Conservation (phyloP, 2,329 filamentous ascomycete species). For the Tolypocladium pustulatum region DNA sequence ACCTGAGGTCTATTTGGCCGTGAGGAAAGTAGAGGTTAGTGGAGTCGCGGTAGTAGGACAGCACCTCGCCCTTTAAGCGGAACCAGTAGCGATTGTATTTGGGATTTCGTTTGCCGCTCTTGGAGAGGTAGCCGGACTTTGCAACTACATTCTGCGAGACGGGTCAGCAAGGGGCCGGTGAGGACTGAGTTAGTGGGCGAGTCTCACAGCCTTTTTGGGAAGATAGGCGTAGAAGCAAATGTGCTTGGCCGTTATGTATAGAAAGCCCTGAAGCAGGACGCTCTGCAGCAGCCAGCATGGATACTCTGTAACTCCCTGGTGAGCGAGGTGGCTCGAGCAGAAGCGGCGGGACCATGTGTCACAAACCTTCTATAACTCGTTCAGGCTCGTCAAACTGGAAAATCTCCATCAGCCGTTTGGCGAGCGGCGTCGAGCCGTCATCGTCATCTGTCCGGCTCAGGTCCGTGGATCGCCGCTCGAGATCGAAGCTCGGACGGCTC, state of each 20-base stretch:
- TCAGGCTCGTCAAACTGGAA: slow-evolving; percentile 76
- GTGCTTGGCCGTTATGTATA: slow-evolving; percentile 89
- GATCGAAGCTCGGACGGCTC: slow-evolving; percentile 45
- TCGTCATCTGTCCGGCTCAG: slow-evolving; percentile 19
- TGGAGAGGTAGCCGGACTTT: slow-evolving; percentile 82
- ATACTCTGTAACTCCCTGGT: slow-evolving; percentile 51
- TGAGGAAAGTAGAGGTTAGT: slow-evolving; percentile 84
- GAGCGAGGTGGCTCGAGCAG: background rate
- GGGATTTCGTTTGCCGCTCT: slow-evolving; percentile 79
- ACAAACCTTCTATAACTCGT: slow-evolving; percentile 66
- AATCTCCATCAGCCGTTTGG: slow-evolving; percentile 67
- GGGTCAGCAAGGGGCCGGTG: slow-evolving; percentile 7
- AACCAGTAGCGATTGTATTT: slow-evolving; percentile 92
- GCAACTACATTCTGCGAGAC: slow-evolving; percentile 51
- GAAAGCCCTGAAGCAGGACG: slow-evolving; percentile 83
- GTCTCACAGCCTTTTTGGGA: slow-evolving; percentile 74
- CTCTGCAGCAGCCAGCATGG: slow-evolving; percentile 90
- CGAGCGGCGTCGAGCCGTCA: slow-evolving; percentile 47
- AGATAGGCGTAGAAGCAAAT: slow-evolving; percentile 97
- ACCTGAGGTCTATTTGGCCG: slow-evolving; percentile 84
- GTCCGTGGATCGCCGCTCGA: slow-evolving; percentile 34
- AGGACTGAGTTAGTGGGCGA: background rate
- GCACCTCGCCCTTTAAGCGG: slow-evolving; percentile 77
- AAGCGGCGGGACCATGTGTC: background rate
- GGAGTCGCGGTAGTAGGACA: slow-evolving; percentile 79